A percentile compares a stretch with the other conserved stretches of the same genome.
phyloP scores from a whole-genome alignment of 768 basidiomycete genomes.

The Leucocoprinus birnbaumii region DNA sequence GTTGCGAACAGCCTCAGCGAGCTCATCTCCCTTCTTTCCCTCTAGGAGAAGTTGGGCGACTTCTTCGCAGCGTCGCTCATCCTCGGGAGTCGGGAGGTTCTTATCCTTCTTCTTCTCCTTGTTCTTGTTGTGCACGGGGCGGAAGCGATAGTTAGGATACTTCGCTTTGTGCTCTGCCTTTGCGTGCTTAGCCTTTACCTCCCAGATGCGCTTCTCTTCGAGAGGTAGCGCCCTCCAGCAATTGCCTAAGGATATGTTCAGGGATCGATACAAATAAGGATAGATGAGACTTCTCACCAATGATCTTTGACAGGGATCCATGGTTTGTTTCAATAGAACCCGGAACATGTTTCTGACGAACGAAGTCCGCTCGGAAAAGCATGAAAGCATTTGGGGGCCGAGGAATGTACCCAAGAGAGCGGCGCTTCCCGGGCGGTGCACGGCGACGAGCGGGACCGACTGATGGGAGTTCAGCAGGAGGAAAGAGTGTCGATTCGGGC shows the following conservation, averaged over 20 bases:
- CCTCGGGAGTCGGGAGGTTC: constrained; percentile 39
- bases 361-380: constrained; percentile 81
- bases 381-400: constrained; percentile 87
- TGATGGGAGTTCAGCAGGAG: constrained; percentile 16
- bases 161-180: constrained; percentile 68
- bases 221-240: constrained; percentile 74
- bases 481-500: constrained; percentile 18
- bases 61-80: constrained; percentile 65
- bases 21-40: constrained; percentile 69
- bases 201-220: constrained; percentile 73
- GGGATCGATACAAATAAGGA: background rate
- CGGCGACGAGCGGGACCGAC: constrained; percentile 20
- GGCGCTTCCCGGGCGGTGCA: constrained; percentile 57
- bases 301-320: constrained; percentile 70
- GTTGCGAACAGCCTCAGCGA: constrained; percentile 56
- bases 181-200: constrained; percentile 66
- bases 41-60: constrained; percentile 63
- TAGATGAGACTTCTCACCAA: constrained; percentile 40
- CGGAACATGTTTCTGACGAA: constrained; percentile 76
- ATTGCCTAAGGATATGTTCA: constrained; percentile 41
- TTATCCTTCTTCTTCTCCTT: constrained; percentile 39
- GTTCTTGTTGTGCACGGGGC: constrained; percentile 52
- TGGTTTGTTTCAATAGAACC: constrained; percentile 78
- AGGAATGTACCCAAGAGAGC: constrained; percentile 64
- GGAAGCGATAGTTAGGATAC: constrained; percentile 67